Base-by-base conservation (phyloP, 1,284 basidiomycete genomes). In the Malassezia arunalokei region DNA sequence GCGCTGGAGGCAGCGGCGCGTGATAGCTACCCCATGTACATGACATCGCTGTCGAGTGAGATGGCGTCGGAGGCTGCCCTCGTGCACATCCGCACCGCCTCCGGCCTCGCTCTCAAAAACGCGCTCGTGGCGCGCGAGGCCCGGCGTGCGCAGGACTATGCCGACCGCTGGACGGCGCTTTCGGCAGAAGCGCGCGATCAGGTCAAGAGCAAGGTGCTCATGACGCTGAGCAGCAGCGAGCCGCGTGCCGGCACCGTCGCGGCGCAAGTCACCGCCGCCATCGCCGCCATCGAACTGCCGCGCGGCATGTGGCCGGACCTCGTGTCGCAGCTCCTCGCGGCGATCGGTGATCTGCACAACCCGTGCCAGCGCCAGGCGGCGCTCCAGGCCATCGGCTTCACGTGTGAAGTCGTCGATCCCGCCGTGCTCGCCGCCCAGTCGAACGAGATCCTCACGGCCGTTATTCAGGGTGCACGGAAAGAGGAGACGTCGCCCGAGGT, bases 361-460 rank as follows among this genome's bases (percentile, higher is more conserved):
- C 77, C 81, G 12, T 83, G 83, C 62, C 77, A 96, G 65, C 82
- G 83, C 68, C 85, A 95, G 62, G 82, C 89, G 14, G 90, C 92
- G 14, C 79, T 98, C 29, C 89, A 94, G 76, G 82, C 91, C 27
- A 89, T 98, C 75, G 92, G 92, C 51, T 96, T 85, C 76, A 89
- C 95, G 71, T 98, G 92, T 77, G 94, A 98, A 77, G 79, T 83
- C 44, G 87, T 96, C 76, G 56, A 56, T 40, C 54, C 59, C 32
- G 87, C 92, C 63, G 84, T 91, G 57, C 76, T 99, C 56, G 83
- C 83, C 45, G 74, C 86, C 48, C 84, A 89, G 68, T 88, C 92
- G 8, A 96, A 99, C 72, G 90, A 98, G 76, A 98, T 99, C 67
- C 78, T 98, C 51, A 99, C 94, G 17, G 92, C 92, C 17, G 94